phyloP scores from a whole-genome alignment of 208 protist genomes.

The Balamuthia mandrillaris region DNA sequence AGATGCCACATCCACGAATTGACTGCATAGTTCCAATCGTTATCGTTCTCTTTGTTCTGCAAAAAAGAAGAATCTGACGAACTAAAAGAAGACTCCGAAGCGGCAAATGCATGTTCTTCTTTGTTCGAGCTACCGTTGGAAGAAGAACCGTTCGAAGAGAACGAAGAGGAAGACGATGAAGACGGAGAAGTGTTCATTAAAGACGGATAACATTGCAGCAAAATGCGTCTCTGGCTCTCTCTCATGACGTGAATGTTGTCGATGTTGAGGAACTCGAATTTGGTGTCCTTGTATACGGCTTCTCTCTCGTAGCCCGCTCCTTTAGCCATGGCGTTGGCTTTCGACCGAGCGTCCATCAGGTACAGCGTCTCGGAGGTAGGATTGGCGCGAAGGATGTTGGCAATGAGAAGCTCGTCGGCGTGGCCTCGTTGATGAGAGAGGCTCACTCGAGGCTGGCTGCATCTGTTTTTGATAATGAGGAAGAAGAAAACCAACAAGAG shows the following conservation, averaged over 20 bases:
- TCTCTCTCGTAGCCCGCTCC: slow-evolving; percentile 15
- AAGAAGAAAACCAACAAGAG: no score
- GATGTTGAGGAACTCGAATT: slow-evolving; percentile 29
- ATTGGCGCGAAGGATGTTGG: not conserved
- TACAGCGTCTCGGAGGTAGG: not conserved
- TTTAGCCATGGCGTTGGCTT: slow-evolving; percentile 29
- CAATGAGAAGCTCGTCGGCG: not conserved
- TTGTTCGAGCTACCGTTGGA: no score
- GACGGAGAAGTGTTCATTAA: not conserved
- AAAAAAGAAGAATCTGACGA: no score
- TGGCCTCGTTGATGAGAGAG: no score
- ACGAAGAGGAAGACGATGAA: not conserved
- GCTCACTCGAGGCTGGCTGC: no score
- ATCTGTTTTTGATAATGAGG: no score
- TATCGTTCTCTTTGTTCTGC: no score
- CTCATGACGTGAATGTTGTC: slow-evolving; percentile 35
- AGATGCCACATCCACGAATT: slow-evolving; percentile 1
- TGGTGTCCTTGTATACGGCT: not conserved
- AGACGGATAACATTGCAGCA: not conserved
- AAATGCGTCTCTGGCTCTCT: slow-evolving; percentile 19
- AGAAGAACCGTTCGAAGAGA: no score
- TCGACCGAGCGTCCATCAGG: not conserved
- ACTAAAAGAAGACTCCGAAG: no score
- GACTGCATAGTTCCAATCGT: not conserved
- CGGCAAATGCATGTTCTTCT: no score